Base-by-base conservation (phyloP, 257 asterid genomes). In the Forsythia viridissima region DNA sequence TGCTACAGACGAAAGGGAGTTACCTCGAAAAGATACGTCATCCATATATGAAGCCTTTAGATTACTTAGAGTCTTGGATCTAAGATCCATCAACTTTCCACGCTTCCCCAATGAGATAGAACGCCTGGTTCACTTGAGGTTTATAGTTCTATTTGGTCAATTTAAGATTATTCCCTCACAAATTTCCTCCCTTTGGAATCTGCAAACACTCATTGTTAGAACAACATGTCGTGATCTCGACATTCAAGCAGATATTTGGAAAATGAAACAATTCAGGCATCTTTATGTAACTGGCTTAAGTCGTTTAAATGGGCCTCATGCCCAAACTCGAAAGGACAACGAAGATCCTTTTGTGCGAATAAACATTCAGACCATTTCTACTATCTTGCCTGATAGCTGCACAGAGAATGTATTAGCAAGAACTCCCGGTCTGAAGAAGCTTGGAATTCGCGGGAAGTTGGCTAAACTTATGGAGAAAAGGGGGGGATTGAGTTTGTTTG, bases 131-230 rank as follows among this genome's bases (percentile, higher is more conserved):
- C 90, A 84, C 79, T 75, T 88, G 55, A 72, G 90, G 66, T 81
- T 75, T 41, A 48, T 88, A 6, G 83, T 86, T 37, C 80, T 88
- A 18, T 80, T 51, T 15, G 86, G 88, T 5, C 74, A 80, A 48
- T 84, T 86, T 68, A 84, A 79, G 82, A 80, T 73, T 61, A 82
- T 88, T 30, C 92, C 92, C 3, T 72, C 82, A 2, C 15, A 85
- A 48, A 77, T 88, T 37, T 84, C 88, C 36, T 80, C 79, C 0
- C 88, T 88, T 4, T 84, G 88, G 88, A 86, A 88, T 63, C 82
- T 88, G 4, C 87, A 86, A 76, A 86, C 92, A 2, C 71, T 88
- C 71, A 74, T 82, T 34, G 76, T 88, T 9, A 15, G 72, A 37
- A 84, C 91, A 42, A 82, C 77, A 18, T 77, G 66, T 0, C 86